These are phyloP conservation scores for Pulveroboletus sp. DNA, from an alignment of 768 basidiomycete genomes.

Conservation along the genomic window DNA sequence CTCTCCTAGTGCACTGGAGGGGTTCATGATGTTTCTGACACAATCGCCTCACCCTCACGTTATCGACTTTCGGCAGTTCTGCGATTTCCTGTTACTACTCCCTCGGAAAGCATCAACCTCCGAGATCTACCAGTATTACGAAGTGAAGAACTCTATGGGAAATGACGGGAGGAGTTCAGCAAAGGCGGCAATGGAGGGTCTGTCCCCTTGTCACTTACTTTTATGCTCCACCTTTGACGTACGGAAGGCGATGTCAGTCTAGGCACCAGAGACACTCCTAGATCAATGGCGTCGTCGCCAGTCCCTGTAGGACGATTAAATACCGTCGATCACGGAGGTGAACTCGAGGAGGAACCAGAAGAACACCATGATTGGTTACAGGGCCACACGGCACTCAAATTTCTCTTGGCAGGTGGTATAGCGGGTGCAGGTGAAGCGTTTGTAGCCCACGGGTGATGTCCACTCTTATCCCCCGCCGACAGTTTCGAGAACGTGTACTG, in stretches of 20 bases:
- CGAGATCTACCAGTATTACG: conserved; percentile 85
- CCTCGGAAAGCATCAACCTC: conserved; percentile 74
- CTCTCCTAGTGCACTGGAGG: conserved; percentile 61
- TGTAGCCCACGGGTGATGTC: neutral
- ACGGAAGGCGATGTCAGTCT: conserved; percentile 68
- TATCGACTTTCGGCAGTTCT: conserved; percentile 80
- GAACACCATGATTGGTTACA: conserved; percentile 60
- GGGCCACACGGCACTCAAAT: conserved; percentile 74
- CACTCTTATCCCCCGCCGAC: conserved; percentile 1
- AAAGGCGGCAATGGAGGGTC: conserved; percentile 88
- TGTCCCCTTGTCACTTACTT: conserved; percentile 17
- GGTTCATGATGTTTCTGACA: conserved; percentile 79
- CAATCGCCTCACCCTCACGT: conserved; percentile 62
- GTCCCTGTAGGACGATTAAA: conserved; percentile 11
- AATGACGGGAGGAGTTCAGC: conserved; percentile 76
- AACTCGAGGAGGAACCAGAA: conserved; percentile 53
- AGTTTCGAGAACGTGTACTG: conserved; percentile 96
- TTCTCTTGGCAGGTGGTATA: conserved; percentile 88
- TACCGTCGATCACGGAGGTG: conserved; percentile 32
- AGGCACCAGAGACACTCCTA: conserved; percentile 70
- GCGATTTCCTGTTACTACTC: conserved; percentile 84
- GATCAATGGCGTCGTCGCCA: conserved; percentile 24
- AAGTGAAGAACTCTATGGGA: conserved; percentile 60
- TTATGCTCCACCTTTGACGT: conserved; percentile 21
- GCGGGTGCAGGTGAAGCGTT: conserved; percentile 79